phyloP scores from a whole-genome alignment of 441 rosid genomes.

The Pelargonium fulgidum region DNA sequence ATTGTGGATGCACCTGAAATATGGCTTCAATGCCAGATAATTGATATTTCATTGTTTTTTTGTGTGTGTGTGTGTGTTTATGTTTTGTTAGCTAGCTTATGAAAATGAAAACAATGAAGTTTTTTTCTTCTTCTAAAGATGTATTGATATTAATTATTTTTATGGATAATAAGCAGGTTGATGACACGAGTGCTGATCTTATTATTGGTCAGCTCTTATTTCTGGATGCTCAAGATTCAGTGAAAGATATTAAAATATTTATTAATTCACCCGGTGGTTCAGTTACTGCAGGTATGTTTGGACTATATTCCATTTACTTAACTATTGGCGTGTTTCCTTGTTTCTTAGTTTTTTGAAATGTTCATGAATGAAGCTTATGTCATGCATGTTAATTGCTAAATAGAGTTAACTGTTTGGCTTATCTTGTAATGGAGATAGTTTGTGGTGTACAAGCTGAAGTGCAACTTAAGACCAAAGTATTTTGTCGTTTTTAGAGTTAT shows the following conservation, averaged over 20 bases:
- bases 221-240: constrained; percentile 75
- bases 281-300: constrained; percentile 67
- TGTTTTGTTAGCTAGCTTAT: neutral
- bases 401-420: neutral
- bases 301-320: neutral
- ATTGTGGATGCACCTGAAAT: neutral
- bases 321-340: neutral
- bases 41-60: neutral
- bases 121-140: neutral
- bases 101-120: neutral
- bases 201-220: constrained; percentile 77
- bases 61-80: neutral
- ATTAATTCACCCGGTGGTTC: constrained; percentile 96
- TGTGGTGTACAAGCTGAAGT: too few relatives aligned
- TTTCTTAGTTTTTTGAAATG: neutral
- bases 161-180: constrained; percentile 47
- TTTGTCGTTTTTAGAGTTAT: too few relatives aligned
- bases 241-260: constrained; percentile 64
- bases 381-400: neutral
- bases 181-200: constrained; percentile 78
- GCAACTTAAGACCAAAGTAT: too few relatives aligned
- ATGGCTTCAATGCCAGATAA: neutral
- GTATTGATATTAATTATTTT: constrained; percentile 2
- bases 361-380: neutral
- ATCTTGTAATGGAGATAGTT: too few relatives aligned